Evolutionary conservation across 805 yeast genomes (phyloP), one percentile per base, ranked within the genome.

Genomic region (Wickerhamiella allomyrinae): DNA sequence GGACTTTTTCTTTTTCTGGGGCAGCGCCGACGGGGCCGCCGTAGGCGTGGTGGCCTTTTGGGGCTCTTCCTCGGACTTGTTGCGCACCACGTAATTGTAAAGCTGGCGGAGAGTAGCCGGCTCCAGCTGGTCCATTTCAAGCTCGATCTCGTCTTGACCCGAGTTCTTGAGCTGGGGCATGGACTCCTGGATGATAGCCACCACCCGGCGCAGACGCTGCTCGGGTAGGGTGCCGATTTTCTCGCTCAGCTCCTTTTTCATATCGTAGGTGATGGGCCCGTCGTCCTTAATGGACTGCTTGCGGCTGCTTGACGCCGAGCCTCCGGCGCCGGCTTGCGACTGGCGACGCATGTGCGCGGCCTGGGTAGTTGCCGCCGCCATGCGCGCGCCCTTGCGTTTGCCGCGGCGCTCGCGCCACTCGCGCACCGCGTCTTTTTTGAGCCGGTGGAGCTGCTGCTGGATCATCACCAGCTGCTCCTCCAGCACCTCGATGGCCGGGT

Each of bases 241-340:
- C 56, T 86, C 96, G 43, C 86, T 76, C 45, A 91, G 77, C 59
- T 85, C 91, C 58, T 84, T 83, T 71, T 91, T 91, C 97, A 89
- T 89, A 56, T 87, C 97, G 58, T 84, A 91, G 0, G 95, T 83
- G 41, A 89, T 85, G 3, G 52, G 39, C 7, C 19, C 24, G 21
- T 21, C 20, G 8, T 36, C 29, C 24, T 36, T 36, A 19, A 36
- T 29, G 7, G 39, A 36, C 20, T 22, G 29, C 29, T 36, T 36
- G 14, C 43, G 43, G 41, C 41, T 29, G 17, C 33, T 33, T 3
- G 19, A 15, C 3, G 25, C 17, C 4, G 13, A n/a, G 37, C 37
- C 37, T 9, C 15, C 11, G 29, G 29, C 19, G 21, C 24, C 14
- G n/a, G 29, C 22, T 40, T 25, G 36, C 37, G 49, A 11, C 48